Percentiles rank a stretch among this genome's conserved stretches.
These are phyloP conservation scores for Chlamydomonas sphaeroides DNA, from an alignment of 139 green algal genomes.

Conservation along the genomic window DNA sequence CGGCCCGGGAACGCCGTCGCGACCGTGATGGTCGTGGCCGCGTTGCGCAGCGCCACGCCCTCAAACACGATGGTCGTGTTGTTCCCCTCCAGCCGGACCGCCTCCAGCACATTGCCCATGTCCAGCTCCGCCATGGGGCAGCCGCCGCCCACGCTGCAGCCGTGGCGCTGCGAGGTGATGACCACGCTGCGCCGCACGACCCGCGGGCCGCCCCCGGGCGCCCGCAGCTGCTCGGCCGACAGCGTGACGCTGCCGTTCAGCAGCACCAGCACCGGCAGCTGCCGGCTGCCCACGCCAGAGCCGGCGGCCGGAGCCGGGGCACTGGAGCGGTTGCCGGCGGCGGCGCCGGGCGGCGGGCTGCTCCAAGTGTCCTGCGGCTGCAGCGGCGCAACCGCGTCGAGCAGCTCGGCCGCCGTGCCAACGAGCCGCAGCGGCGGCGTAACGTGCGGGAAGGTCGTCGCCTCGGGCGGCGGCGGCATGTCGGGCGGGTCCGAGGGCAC, in stretches of 20 bases:
- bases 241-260: conserved; percentile 23
- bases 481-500: not conserved
- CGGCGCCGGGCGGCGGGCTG: not conserved
- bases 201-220: not conserved
- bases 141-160: not conserved
- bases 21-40: not conserved
- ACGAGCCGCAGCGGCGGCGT: conserved; percentile 14
- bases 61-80: conserved; percentile 33
- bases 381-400: conserved; percentile 11
- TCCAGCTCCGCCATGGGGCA: conserved; percentile 2
- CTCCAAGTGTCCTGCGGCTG: conserved; percentile 6
- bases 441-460: not conserved
- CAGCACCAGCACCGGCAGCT: conserved; percentile 13
- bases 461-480: not conserved
- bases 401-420: not conserved
- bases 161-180: not conserved
- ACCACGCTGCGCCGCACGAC: conserved; percentile 23
- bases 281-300: too few relatives aligned
- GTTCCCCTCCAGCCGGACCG: conserved; percentile 3
- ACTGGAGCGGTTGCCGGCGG: too few relatives aligned
- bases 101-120: not conserved
- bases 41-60: conserved; percentile 14
- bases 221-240: not conserved
- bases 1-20: not conserved
- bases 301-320: too few relatives aligned